Evolutionary conservation across 1,284 basidiomycete species (phyloP).

Genomic region (Clitocybe nebularis): DNA sequence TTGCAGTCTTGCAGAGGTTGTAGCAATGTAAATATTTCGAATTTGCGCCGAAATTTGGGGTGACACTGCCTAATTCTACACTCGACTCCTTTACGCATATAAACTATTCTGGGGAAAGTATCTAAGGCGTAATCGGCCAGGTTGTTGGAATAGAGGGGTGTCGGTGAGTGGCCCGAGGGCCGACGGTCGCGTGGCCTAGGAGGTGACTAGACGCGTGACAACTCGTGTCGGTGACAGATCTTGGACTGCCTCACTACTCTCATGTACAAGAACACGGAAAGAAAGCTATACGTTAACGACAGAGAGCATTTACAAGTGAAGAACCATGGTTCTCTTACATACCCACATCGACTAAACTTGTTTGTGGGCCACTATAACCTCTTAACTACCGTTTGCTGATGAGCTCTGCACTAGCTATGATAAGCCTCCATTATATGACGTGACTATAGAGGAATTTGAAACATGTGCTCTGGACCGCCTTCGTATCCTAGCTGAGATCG

Average conservation of each 20-base stretch:
- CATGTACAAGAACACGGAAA: slow-evolving; percentile 18
- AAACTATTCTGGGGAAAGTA: no score
- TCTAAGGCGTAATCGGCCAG: no score
- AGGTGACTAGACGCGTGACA: slow-evolving; percentile 17
- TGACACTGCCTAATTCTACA: no score
- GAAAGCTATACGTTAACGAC: slow-evolving; percentile 14
- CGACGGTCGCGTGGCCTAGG: no score
- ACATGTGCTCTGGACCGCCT: slow-evolving; percentile 87
- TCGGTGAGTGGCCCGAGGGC: no score
- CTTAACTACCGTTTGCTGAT: neutral
- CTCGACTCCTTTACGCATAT: no score
- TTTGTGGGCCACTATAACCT: slow-evolving; percentile 4
- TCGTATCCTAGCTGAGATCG: slow-evolving; percentile 91
- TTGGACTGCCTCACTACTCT: neutral
- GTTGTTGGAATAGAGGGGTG: no score
- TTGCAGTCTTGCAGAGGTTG: no score
- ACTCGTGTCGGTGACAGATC: slow-evolving; percentile 17
- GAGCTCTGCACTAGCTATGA: slow-evolving; percentile 61
- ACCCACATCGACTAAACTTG: slow-evolving; percentile 21
- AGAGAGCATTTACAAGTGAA: slow-evolving; percentile 15
- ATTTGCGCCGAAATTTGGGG: no score
- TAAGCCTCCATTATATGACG: slow-evolving; percentile 81
- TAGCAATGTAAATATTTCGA: no score
- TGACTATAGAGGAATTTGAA: slow-evolving; percentile 97
- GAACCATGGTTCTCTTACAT: slow-evolving; percentile 14